phyloP scores from a whole-genome alignment of 2,329 filamentous ascomycete genomes.

The Immersiporthe knoxdaviesiana region DNA sequence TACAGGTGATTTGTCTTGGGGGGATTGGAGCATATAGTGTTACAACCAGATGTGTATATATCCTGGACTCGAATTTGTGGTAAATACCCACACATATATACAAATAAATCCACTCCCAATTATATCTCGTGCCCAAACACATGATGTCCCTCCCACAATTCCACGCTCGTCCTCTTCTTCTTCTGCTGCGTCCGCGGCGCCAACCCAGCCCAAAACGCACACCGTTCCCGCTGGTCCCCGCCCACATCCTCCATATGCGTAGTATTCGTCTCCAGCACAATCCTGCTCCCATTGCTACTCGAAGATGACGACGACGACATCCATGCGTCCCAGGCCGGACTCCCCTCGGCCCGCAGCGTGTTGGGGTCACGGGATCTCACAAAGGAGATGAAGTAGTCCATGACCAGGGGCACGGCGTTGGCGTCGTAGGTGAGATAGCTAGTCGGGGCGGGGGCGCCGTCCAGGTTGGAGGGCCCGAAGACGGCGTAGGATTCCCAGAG shows the following conservation, averaged over 20 bases:
- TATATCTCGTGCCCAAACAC: neutral
- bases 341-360: conserved; percentile 35
- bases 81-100: no score
- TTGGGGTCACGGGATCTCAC: conserved; percentile 51
- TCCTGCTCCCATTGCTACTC: conserved; percentile 36
- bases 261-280: conserved; percentile 46
- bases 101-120: neutral
- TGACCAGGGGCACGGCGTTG: conserved; percentile 49
- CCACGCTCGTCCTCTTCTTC: conserved; percentile 21
- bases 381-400: conserved; percentile 56
- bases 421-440: conserved; percentile 52
- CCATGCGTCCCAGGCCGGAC: conserved; percentile 50
- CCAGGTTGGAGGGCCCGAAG: conserved; percentile 48
- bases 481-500: conserved; percentile 52
- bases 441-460: conserved; percentile 34
- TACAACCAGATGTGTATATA: no score
- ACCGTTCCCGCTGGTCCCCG: conserved; percentile 42
- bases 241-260: conserved; percentile 46
- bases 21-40: no score
- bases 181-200: conserved; percentile 41
- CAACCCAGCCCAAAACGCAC: conserved; percentile 47
- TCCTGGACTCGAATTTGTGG: no score
- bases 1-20: no score
- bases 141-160: conserved; percentile 36
- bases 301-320: no score